Base-by-base conservation (phyloP, 2,329 filamentous ascomycete genomes). In the Nemania sp. region DNA sequence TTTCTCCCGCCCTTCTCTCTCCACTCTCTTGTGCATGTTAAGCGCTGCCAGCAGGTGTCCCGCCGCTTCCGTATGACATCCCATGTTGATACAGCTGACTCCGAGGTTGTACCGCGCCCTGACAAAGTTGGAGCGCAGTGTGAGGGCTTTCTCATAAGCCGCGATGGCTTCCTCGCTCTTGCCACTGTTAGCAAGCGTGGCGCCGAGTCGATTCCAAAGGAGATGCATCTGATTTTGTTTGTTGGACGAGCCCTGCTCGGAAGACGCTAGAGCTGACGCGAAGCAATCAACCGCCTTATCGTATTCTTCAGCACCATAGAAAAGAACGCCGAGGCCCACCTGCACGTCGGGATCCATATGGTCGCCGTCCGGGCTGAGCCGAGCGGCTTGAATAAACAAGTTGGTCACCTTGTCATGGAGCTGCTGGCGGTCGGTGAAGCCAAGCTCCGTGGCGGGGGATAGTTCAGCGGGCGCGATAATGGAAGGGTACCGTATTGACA, bases 261-360 rank as follows among this genome's bases (percentile, higher is more conserved):
- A 91, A 20, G 86, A 90, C 54, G 90, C 89, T 20, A 99, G 83
- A 0, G 95, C 93, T 1, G 93, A 87, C 51, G 88, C 89, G 82
- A 99, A 99, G 78, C 95, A 99, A 77, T 99, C 94, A 31, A 99
- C 93, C 0, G 94, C 94, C 77, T 99, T 99, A 70, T 94, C 90
- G 76, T 97, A 97, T 69, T 97, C 93, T 73, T 99, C 94, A 24
- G 90, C 91, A 46, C 93, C 94, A 74, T 99, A 99, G 77, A 99
- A 97, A 14, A 99, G 82, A 4, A 99, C 94, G 30, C 95, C 95
- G 1, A 99, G 81, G 1, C 94, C 94, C 54, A 99, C 94, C 74
- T 99, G 95, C 6, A 99, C 94, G 70, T 99, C 94, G 0, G 94
- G 94, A 68, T 99, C 95, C 89, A 99, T 97, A 67, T 94, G 90